Conservation (phyloP, 2,329 filamentous ascomycete species). For the Colletotrichum noveboracense region DNA sequence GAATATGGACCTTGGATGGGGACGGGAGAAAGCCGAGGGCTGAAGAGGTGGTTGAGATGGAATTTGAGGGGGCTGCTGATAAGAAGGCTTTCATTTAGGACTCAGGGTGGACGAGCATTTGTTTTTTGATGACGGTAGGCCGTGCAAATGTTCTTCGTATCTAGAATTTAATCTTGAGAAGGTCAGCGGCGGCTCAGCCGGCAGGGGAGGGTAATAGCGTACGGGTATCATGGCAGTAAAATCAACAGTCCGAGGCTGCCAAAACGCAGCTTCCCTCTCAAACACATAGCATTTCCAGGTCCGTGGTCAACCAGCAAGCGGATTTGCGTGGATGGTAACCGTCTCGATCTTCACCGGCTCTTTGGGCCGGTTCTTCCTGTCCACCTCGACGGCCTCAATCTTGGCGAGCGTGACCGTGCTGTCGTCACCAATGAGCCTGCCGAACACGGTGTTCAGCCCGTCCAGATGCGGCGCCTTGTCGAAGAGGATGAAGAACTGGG, state of each 20-base stretch:
- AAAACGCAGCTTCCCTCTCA: neutral
- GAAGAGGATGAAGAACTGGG: constrained; percentile 83
- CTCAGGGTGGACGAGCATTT: neutral
- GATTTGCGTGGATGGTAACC: constrained; percentile 81
- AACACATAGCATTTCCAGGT: neutral
- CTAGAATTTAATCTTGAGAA: neutral
- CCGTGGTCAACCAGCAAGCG: constrained; percentile 63
- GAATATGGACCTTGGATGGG: neutral
- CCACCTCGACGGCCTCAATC: constrained; percentile 74
- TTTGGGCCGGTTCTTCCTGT: constrained; percentile 79
- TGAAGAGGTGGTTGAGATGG: neutral
- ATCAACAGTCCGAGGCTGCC: neutral
- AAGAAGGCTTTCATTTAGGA: neutral
- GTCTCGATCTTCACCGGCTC: constrained; percentile 69
- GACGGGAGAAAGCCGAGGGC: neutral
- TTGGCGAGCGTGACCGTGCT: constrained; percentile 69
- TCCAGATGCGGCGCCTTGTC: constrained; percentile 82
- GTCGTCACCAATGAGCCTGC: constrained; percentile 72
- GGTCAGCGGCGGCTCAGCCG: neutral
- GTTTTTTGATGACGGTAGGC: neutral
- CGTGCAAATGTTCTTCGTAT: neutral
- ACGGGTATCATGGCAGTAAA: neutral
- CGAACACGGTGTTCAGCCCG: constrained; percentile 85
- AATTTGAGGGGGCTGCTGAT: neutral
- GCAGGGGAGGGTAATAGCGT: neutral